Evolutionary conservation across 768 basidiomycete genomes (phyloP), one percentile per base, ranked within the genome.

Genomic region (Kwoniella newhampshirensis): DNA sequence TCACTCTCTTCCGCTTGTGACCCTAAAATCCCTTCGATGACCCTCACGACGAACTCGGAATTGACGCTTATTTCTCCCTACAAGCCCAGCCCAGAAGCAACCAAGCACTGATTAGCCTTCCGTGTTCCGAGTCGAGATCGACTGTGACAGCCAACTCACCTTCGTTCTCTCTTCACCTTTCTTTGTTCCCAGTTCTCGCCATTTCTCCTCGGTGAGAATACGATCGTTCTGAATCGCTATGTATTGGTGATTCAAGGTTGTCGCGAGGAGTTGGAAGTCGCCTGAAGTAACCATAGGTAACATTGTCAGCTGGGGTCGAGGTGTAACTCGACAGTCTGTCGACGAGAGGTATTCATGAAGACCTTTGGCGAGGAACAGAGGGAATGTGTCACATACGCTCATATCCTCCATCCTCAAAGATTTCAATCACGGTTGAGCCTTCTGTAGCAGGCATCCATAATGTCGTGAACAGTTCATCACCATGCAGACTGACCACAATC

Each of bases 391-490:
- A 64, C 68, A 55, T 36, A 75, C 71, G 74, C 23, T 61, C 55
- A 51, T 70, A 75, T 4, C 64, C 59, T 1, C 68, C 70, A 18
- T 63, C 61, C 49, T 73, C 72, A 51, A 68, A 73, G 11, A 75
- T 30, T 56, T 73, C 68, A 21, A 73, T 62, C 9, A 75, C 62
- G 15, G 70, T 52, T 2, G 71, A 70, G 9, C 53, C 28, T 20
- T 59, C 47, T 1, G 59, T 60, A 3, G 64, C 48, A 12, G 62
- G 64, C 74, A 75, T 75, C 72, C 71, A 75, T 28, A 75, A 44
- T 5, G 64, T 37, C 20, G 52, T 47, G 23, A 64, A 59, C 6
- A 72, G 52, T n/a, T 71, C 68, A 17, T 68, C 67, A 28, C 57
- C 53, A 54, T 72, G 72, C 15, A 67, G 30, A 18, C 68, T 62